Evolutionary conservation across 495 filamentous ascomycete species (phyloP).

Genomic region (Xylaria telfairii): DNA sequence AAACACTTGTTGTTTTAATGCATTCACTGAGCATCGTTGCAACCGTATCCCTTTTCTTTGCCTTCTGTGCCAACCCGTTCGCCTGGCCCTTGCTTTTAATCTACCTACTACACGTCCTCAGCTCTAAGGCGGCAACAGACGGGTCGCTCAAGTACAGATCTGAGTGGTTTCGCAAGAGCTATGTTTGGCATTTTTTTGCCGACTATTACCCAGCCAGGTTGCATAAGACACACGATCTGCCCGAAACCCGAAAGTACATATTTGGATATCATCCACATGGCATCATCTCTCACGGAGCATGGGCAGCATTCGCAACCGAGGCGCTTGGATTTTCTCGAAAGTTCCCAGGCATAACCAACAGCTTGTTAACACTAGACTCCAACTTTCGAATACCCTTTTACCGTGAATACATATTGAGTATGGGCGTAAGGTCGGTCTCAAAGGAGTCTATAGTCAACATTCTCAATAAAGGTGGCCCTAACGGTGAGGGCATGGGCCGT

Average conservation of each 20-base stretch:
- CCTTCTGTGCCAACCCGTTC: slow-evolving; percentile 86
- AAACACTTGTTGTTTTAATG: slow-evolving; percentile 83
- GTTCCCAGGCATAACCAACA: slow-evolving; percentile 96
- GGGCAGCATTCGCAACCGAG: slow-evolving; percentile 90
- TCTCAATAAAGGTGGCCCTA: slow-evolving; percentile 74
- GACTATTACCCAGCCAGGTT: slow-evolving; percentile 90
- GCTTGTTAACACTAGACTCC: slow-evolving; percentile 85
- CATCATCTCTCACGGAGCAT: slow-evolving; percentile 95
- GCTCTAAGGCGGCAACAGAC: slow-evolving; percentile 75
- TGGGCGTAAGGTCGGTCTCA: slow-evolving; percentile 88
- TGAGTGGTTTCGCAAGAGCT: slow-evolving; percentile 72
- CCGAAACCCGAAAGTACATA: slow-evolving; percentile 89
- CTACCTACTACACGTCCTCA: slow-evolving; percentile 83
- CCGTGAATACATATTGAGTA: slow-evolving; percentile 84
- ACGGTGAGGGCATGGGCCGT: slow-evolving; percentile 89
- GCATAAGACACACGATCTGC: slow-evolving; percentile 80
- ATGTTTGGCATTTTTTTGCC: slow-evolving; percentile 86
- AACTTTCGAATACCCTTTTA: slow-evolving; percentile 97
- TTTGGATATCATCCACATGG: slow-evolving; percentile 98
- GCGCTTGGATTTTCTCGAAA: slow-evolving; percentile 85
- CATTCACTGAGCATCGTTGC: slow-evolving; percentile 84
- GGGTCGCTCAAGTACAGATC: slow-evolving; percentile 77
- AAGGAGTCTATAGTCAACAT: slow-evolving; percentile 89
- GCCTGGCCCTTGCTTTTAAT: slow-evolving; percentile 92
- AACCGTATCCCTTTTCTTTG: slow-evolving; percentile 83